Evolutionary conservation across 2,329 filamentous ascomycete species (phyloP).

Genomic region (Pestalotiopsis sp.): DNA sequence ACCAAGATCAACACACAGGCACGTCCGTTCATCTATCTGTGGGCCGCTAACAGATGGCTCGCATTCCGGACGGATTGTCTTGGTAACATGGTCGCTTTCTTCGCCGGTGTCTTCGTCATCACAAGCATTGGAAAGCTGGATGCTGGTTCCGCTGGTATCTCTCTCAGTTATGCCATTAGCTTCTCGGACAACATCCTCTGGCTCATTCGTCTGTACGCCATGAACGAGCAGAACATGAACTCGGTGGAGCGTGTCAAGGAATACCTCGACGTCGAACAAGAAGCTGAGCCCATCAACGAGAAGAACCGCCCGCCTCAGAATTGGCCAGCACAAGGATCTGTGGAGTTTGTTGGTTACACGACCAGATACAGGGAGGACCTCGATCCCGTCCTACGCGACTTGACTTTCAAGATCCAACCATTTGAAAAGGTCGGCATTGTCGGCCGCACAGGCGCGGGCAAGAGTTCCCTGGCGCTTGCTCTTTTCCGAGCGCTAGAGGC

Average conservation of each 20-base stretch:
- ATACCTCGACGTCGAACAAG: conserved; percentile 94
- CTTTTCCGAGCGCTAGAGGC: conserved; percentile 93
- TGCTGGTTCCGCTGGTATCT: conserved; percentile 88
- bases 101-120: conserved; percentile 88
- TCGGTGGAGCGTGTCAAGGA: conserved; percentile 97
- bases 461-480: conserved; percentile 90
- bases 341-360: conserved; percentile 87
- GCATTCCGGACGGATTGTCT: conserved; percentile 88
- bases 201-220: conserved; percentile 90
- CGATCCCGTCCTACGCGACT: conserved; percentile 78
- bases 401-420: conserved; percentile 83
- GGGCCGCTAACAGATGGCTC: conserved; percentile 96
- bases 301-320: conserved; percentile 74
- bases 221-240: conserved; percentile 99
- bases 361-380: conserved; percentile 87
- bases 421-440: conserved; percentile 95
- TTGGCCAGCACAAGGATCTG: conserved; percentile 84
- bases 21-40: conserved; percentile 92
- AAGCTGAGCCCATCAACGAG: conserved; percentile 76
- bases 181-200: conserved; percentile 97
- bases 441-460: conserved; percentile 91
- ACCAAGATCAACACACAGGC: conserved; percentile 85
- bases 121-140: conserved; percentile 80
- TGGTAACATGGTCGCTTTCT: conserved; percentile 90
- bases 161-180: conserved; percentile 91